phyloP scores from a whole-genome alignment of 305 asterid species.

The Andrographis paniculata region DNA sequence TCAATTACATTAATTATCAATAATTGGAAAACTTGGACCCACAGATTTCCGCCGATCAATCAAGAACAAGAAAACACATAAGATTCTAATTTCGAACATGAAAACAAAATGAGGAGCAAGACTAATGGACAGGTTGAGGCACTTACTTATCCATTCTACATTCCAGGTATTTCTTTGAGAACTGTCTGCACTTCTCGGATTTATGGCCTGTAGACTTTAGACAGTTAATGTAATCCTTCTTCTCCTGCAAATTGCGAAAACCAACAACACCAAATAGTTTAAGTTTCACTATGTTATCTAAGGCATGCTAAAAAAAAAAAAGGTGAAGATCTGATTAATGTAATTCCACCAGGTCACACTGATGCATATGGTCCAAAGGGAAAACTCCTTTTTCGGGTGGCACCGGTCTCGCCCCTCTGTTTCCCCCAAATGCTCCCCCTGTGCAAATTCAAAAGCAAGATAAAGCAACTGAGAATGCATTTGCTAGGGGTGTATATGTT shows the following conservation, averaged over 20 bases:
- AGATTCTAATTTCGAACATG: too few relatives aligned
- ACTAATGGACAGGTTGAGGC: background rate
- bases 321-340: background rate
- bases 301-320: constrained; percentile 8
- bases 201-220: constrained; percentile 64
- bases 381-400: constrained; percentile 97
- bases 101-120: too few relatives aligned
- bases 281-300: too few relatives aligned
- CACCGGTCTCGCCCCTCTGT: constrained; percentile 83
- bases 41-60: too few relatives aligned
- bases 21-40: too few relatives aligned
- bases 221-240: constrained; percentile 75
- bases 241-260: constrained; percentile 50
- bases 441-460: constrained; percentile 13
- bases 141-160: constrained; percentile 94
- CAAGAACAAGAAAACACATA: too few relatives aligned
- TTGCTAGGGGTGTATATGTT: too few relatives aligned
- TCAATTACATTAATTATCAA: too few relatives aligned
- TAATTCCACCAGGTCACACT: constrained; percentile 61
- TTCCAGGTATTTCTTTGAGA: constrained; percentile 74
- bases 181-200: constrained; percentile 65
- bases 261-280: too few relatives aligned
- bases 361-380: constrained; percentile 89
- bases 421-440: constrained; percentile 97
- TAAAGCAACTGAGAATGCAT: background rate